Evolutionary conservation across 345 rosid genomes (phyloP), one percentile per base, ranked within the genome.

Genomic region (Eucalyptus albens): DNA sequence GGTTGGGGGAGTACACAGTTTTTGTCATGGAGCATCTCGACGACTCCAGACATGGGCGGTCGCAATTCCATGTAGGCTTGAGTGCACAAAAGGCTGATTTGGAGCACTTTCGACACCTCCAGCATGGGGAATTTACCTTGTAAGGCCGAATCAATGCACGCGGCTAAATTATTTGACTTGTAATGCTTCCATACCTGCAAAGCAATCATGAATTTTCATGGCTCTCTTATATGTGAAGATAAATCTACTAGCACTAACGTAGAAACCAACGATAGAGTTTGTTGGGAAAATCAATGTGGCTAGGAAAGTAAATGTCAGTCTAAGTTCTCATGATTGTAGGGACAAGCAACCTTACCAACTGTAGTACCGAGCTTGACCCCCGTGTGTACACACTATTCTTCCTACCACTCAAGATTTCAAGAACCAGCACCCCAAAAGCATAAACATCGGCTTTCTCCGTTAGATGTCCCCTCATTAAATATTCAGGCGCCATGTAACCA

Each of bases 401-500:
- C 89, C 91, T 93, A 40, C 96, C 96, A 33, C 92, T 91, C 50
- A 93, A 92, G 90, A 96, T 91, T 92, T 97, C 98, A 31, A 96
- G 93, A 83, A 94, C 91, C 31, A 97, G 89, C 88, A 97, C 97
- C 88, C 97, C 98, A n/a, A 94, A 96, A 44, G 97, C 95, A 88
- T 95, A 95, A 62, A 97, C 96, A 90, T 97, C 99, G 62, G 95
- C 94, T 88, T 96, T 96, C 92, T 97, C 96, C 31, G 98, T 94
- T 55, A 96, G 88, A 86, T 95, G 96, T 40, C 98, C 98, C 47
- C 94, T 90, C 69, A 95, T 91, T 14, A 96, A 95, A 92, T 96
- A 97, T 59, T 96, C 99, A 5, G 97, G 98, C 90, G 99, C 98
- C 96, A 97, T 93, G 83, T 96, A 97, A 85, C 98, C 98, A 27